Conservation (phyloP, 1,139 yeast species). For the Nakaseomyces delphensis region DNA sequence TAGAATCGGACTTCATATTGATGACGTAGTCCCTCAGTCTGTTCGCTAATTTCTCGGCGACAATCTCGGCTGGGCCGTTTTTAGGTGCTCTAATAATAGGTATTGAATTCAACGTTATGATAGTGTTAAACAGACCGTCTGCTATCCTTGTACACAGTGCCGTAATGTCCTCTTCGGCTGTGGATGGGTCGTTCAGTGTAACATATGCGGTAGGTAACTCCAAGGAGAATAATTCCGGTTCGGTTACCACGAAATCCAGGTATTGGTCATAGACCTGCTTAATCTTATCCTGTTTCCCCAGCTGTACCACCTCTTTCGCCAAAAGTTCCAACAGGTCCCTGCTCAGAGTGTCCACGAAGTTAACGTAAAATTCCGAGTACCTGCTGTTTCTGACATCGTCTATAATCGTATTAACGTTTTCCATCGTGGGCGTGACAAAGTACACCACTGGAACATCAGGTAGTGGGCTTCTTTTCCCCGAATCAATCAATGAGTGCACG, state of each 20-base stretch:
- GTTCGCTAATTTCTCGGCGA: conserved; percentile 78
- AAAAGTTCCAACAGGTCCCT: conserved; percentile 79
- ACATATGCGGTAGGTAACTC: conserved; percentile 62
- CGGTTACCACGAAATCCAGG: conserved; percentile 83
- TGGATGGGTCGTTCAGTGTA: conserved; percentile 57
- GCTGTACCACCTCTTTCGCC: conserved; percentile 70
- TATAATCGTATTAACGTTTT: conserved; percentile 58
- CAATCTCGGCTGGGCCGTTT: conserved; percentile 92
- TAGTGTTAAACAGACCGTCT: conserved; percentile 67
- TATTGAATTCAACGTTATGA: conserved; percentile 67
- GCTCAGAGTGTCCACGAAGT: conserved; percentile 72
- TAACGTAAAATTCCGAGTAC: conserved; percentile 72
- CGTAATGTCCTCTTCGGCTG: conserved; percentile 70
- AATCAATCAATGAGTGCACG: conserved; percentile 65
- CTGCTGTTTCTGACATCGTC: conserved; percentile 65
- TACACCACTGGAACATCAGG: conserved; percentile 94
- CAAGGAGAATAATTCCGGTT: conserved; percentile 78
- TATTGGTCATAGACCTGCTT: conserved; percentile 91
- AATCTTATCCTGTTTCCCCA: conserved; percentile 61
- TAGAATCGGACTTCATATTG: conserved; percentile 44
- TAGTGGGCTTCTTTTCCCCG: conserved; percentile 59
- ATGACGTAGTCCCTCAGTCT: conserved; percentile 76
- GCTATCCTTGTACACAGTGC: conserved; percentile 60
- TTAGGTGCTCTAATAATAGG: conserved; percentile 88
- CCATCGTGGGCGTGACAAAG: conserved; percentile 79